A percentile compares a stretch with the other conserved stretches of the same genome.
These are phyloP conservation scores for Saccharomycopsis lassenensis DNA, from an alignment of 805 yeast genomes.

Conservation along the genomic window DNA sequence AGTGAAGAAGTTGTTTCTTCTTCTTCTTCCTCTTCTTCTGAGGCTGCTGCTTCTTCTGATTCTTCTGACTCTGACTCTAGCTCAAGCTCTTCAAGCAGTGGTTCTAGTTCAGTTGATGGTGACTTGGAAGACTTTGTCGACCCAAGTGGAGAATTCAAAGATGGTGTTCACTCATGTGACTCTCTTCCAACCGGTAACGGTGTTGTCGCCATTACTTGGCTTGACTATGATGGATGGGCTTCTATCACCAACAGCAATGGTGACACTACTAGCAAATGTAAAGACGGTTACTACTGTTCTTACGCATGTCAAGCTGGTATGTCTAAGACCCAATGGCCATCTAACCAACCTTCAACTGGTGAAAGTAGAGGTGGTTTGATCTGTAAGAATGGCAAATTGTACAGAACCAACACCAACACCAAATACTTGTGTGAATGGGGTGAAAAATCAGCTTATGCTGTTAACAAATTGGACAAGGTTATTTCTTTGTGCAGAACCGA, in stretches of 20 bases:
- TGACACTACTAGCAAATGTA: constrained; percentile 60
- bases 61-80: constrained; percentile 11
- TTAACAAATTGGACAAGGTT: constrained; percentile 42
- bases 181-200: constrained; percentile 73
- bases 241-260: constrained; percentile 49
- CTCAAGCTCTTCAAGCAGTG: constrained; percentile 19
- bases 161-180: constrained; percentile 59
- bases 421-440: constrained; percentile 81
- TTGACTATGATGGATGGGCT: constrained; percentile 76
- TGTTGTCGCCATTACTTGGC: constrained; percentile 62
- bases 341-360: constrained; percentile 76
- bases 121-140: constrained; percentile 44
- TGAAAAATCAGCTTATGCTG: constrained; percentile 41
- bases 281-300: constrained; percentile 89
- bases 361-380: constrained; percentile 87
- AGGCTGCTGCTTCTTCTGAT: constrained; percentile 3
- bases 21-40: constrained; percentile 1
- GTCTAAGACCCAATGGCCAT: constrained; percentile 98
- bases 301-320: constrained; percentile 98
- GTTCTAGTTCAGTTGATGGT: constrained; percentile 31
- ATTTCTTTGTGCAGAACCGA: constrained; percentile 97
- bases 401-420: constrained; percentile 62
- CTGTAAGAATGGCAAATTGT: constrained; percentile 74
- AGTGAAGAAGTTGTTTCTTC: neutral
- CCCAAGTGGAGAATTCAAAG: constrained; percentile 53